phyloP scores from a whole-genome alignment of 2,329 filamentous ascomycete species.

The Fusarium coffeatum region DNA sequence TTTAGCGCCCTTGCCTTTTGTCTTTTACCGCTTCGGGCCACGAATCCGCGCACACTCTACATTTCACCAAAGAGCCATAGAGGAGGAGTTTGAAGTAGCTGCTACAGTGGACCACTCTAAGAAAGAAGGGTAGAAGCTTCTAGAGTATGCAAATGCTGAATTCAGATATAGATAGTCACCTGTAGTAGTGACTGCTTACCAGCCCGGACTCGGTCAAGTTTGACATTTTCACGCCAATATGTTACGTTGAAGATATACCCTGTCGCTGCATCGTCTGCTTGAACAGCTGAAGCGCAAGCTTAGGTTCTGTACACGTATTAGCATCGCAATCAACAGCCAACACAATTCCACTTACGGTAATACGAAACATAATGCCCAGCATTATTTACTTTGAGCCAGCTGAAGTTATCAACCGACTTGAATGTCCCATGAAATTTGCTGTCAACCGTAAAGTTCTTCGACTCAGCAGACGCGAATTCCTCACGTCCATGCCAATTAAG shows the following conservation, averaged over 20 bases:
- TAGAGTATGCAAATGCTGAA: no score
- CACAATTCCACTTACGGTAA: no score
- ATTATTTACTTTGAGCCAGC: constrained; percentile 68
- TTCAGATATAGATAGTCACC: no score
- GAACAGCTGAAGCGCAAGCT: no score
- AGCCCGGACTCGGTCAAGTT: no score
- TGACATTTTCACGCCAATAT: no score
- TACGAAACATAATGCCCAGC: constrained; percentile 58
- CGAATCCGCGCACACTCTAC: background rate
- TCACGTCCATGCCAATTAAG: constrained; percentile 58
- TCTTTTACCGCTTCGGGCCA: background rate
- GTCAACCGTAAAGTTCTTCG: constrained; percentile 60
- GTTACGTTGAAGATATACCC: no score
- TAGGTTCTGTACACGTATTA: no score
- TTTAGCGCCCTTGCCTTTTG: background rate
- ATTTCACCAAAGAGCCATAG: background rate
- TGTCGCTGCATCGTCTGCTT: no score
- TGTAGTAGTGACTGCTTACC: no score
- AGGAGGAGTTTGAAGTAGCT: background rate
- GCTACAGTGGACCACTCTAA: background rate
- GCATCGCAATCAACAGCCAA: no score
- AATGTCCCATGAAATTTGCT: constrained; percentile 61
- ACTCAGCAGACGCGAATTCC: constrained; percentile 50
- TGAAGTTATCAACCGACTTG: constrained; percentile 65
- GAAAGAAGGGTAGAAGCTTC: background rate